A percentile compares a stretch with the other conserved stretches of the same genome.
Conservation (phyloP, 169 alveolate genomes). For the Theileria luwenshuni region DNA sequence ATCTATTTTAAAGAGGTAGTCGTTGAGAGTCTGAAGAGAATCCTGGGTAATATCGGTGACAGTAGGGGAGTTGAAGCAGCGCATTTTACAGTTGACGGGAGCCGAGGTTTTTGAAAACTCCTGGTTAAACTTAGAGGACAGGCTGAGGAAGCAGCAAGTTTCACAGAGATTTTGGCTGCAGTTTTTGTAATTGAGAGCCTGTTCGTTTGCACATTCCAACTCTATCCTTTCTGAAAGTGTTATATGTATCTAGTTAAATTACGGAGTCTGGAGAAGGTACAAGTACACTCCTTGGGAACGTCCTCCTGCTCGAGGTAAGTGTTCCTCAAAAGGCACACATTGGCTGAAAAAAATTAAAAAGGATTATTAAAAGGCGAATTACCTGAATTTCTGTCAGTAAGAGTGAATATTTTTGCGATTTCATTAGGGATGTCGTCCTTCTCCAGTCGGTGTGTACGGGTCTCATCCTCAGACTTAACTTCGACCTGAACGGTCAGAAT, state of each 20-base stretch:
- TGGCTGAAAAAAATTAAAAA: slow-evolving; percentile 23
- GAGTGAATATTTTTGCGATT: slow-evolving; percentile 57
- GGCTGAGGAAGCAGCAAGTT: slow-evolving; percentile 60
- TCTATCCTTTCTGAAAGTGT: slow-evolving; percentile 44
- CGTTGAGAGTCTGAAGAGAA: slow-evolving; percentile 49
- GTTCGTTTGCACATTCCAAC: slow-evolving; percentile 55
- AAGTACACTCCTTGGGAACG: slow-evolving; percentile 54
- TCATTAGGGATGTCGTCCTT: slow-evolving; percentile 47
- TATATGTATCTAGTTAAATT: slow-evolving; percentile 6
- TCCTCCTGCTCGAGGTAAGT: slow-evolving; percentile 48
- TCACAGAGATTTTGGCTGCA: slow-evolving; percentile 57
- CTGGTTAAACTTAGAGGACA: slow-evolving; percentile 32
- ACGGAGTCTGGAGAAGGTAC: slow-evolving; percentile 63
- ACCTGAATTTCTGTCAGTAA: slow-evolving; percentile 52
- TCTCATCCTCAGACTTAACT: background rate
- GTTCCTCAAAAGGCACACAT: slow-evolving; percentile 56
- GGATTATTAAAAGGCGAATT: background rate
- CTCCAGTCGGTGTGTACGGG: slow-evolving; percentile 27
- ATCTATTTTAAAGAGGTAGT: slow-evolving; percentile 36
- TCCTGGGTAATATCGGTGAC: slow-evolving; percentile 62
- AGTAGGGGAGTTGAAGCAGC: slow-evolving; percentile 61
- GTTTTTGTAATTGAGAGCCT: background rate
- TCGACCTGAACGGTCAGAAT: background rate
- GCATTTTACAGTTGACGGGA: slow-evolving; percentile 58
- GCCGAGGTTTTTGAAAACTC: slow-evolving; percentile 19